phyloP scores from a whole-genome alignment of 805 yeast species.

The Spathaspora passalidarum region DNA sequence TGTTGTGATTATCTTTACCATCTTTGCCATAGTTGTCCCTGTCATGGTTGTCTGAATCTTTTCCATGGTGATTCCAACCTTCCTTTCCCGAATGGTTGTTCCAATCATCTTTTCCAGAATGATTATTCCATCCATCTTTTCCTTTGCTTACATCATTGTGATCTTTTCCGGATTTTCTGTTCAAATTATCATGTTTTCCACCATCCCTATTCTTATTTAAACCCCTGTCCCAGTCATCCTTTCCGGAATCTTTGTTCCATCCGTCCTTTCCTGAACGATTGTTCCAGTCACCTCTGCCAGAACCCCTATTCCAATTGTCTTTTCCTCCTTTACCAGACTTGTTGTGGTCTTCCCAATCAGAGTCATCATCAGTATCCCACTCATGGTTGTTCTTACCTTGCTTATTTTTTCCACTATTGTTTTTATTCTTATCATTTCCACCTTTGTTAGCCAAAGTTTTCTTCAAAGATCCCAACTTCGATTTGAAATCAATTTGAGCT shows the following conservation, averaged over 20 bases:
- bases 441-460: background rate
- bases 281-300: background rate
- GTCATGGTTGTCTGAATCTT: too few species aligned
- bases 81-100: too few species aligned
- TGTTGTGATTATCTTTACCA: too few species aligned
- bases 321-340: background rate
- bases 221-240: background rate
- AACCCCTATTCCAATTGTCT: background rate
- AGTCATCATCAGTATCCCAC: background rate
- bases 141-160: constrained; percentile 1
- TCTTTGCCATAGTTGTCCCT: too few species aligned
- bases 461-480: too few species aligned
- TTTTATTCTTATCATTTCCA: background rate
- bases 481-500: too few species aligned
- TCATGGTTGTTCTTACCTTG: background rate
- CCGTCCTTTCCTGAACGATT: background rate
- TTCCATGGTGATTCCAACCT: background rate
- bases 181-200: background rate
- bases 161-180: background rate
- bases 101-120: background rate
- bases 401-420: background rate
- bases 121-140: background rate
- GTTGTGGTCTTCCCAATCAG: background rate
- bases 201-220: constrained; percentile 1
- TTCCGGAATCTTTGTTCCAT: background rate